Evolutionary conservation across 495 filamentous ascomycete genomes (phyloP), one percentile per base, ranked within the genome.

Genomic region (Aspergillus haitiensis): DNA sequence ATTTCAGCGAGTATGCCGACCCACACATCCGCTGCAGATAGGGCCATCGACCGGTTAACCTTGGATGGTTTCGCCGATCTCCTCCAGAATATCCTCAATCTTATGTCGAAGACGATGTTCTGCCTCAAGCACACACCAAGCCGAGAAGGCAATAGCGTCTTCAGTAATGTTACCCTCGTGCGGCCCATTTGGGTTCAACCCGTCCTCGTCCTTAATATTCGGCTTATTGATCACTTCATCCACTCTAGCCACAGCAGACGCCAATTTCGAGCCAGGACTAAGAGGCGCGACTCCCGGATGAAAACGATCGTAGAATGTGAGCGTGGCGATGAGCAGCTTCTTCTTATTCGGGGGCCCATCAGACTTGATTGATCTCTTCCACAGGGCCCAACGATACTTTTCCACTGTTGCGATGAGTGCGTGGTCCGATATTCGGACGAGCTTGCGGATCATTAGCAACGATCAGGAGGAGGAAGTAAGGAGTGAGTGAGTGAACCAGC

Each of bases 101-200:
- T 56, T 56, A 16, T 16, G 37, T 9, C 59, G 42, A 10, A 61
- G 21, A 0, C 59, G 59, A 56, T 56, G 59, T 32, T 61, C 59
- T 4, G 59, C 59, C 46, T 61, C 59, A 0, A 45, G 52, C 1
- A 52, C 59, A 42, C 54, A 55, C 59, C 59, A 61, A 47, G 52
- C 56, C 2, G 59, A 55, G 2, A 61, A 42, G 18, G 21, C 52
- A 55, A 61, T 61, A n/a, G 53, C 59, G 7, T 56, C 59, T 32
- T 59, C 56, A 10, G 27, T 52, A 6, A 59, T 27, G 27, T 47
- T 52, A 4, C 56, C 56, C 6, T 31, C 42, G 37, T 55, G 52
- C 13, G 13, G 1, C 33, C 59, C 52, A 35, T 45, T 36, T 8
- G 46, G 52, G 31, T 46, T 61, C 27, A 56, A 35, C 36, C 46